These are phyloP conservation scores for Cercospora citrullina DNA, from an alignment of 2,329 filamentous ascomycete genomes.

Conservation along the genomic window DNA sequence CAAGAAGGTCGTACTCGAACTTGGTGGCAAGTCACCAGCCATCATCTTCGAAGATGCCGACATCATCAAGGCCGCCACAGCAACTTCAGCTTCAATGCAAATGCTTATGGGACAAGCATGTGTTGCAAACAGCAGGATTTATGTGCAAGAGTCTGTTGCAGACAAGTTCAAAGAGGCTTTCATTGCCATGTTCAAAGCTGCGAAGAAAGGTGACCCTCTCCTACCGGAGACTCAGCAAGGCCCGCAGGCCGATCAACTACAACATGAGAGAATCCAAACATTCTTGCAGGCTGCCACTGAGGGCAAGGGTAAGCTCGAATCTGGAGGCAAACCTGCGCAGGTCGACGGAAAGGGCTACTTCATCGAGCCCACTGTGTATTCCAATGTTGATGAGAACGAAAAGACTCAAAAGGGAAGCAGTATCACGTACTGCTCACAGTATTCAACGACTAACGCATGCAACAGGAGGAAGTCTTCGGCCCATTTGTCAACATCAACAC, in stretches of 20 bases:
- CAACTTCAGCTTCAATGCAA: constrained; percentile 59
- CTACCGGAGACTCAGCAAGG: constrained; percentile 68
- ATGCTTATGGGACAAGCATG: constrained; percentile 61
- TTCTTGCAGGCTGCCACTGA: constrained; percentile 29
- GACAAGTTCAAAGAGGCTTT: constrained; percentile 64
- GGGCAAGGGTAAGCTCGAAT: constrained; percentile 29
- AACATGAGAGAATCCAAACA: constrained; percentile 46
- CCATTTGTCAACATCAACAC: constrained; percentile 43
- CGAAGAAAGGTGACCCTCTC: constrained; percentile 68
- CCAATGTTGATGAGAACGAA: constrained; percentile 45
- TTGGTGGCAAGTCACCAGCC: constrained; percentile 59
- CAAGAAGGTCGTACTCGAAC: constrained; percentile 61
- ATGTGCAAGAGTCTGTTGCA: constrained; percentile 56
- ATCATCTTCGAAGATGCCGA: constrained; percentile 49
- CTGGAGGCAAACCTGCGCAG: constrained; percentile 27
- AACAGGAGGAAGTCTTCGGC: constrained; percentile 42
- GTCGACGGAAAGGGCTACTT: constrained; percentile 44
- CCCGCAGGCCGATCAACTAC: constrained; percentile 60
- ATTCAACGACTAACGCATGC: neutral
- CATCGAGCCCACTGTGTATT: constrained; percentile 51
- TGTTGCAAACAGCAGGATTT: constrained; percentile 60
- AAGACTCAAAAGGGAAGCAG: constrained; percentile 34
- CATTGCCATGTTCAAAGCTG: constrained; percentile 56
- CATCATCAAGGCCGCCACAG: constrained; percentile 53
- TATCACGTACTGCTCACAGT: constrained; percentile 14